A percentile compares a stretch with the other conserved stretches of the same genome.
Conservation (phyloP, 2,329 filamentous ascomycete species). For the Paracoccidioides lutzii region DNA sequence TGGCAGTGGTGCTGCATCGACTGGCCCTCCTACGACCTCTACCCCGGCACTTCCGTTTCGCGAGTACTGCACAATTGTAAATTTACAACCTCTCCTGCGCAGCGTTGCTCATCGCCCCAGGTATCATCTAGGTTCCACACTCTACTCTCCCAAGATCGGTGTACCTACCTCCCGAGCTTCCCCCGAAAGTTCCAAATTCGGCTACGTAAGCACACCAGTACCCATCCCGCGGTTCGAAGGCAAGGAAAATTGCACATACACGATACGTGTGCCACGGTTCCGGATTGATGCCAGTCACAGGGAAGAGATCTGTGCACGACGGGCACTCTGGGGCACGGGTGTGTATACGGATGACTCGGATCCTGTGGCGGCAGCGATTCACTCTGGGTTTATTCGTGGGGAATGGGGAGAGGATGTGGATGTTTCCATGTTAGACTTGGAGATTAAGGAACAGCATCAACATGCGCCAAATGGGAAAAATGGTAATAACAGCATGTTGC, state of each 20-base stretch:
- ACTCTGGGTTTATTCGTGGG: constrained; percentile 81
- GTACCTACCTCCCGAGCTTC: constrained; percentile 30
- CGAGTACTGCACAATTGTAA: constrained; percentile 53
- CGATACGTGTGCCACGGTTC: constrained; percentile 69
- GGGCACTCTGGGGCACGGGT: constrained; percentile 83
- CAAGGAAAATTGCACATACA: constrained; percentile 81
- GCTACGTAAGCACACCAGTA: constrained; percentile 49
- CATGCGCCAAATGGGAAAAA: constrained; percentile 33
- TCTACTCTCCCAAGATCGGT: constrained; percentile 59
- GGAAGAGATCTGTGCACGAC: constrained; percentile 69
- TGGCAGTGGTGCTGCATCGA: constrained; percentile 14
- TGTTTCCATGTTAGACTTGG: constrained; percentile 48
- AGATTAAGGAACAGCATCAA: constrained; percentile 36
- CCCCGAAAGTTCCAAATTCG: constrained; percentile 40
- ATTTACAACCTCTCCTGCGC: constrained; percentile 57
- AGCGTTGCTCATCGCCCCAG: constrained; percentile 58
- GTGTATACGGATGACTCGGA: constrained; percentile 96
- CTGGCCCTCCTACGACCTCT: constrained; percentile 11
- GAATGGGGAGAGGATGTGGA: constrained; percentile 75
- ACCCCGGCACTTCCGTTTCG: constrained; percentile 27
- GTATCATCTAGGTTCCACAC: constrained; percentile 68
- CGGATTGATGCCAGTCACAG: constrained; percentile 58
- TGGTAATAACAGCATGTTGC: constrained; percentile 3
- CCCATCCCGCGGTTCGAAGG: constrained; percentile 64
- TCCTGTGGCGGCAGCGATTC: constrained; percentile 80